These are phyloP conservation scores for Raphanus raphanistrum DNA, from an alignment of 345 rosid species.

Conservation along the genomic window DNA sequence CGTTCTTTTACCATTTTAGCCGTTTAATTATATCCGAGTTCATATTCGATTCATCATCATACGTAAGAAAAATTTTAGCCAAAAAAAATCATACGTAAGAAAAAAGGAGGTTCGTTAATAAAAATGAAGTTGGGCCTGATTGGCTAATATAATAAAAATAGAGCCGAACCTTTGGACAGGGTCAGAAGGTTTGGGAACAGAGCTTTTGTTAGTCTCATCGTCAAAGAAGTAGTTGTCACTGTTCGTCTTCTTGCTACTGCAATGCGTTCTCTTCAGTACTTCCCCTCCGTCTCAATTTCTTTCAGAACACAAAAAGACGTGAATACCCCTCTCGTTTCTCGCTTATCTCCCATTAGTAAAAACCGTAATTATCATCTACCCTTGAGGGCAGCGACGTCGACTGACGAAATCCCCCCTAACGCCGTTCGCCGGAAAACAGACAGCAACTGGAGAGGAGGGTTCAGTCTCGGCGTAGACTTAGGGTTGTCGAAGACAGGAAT, in stretches of 20 bases:
- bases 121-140: background rate
- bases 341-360: background rate
- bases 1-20: background rate
- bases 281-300: background rate
- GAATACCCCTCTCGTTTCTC: constrained; percentile 12
- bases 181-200: background rate
- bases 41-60: background rate
- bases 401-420: constrained; percentile 66
- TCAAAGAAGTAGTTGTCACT: background rate
- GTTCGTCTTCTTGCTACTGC: constrained; percentile 5
- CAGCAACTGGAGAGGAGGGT: constrained; percentile 75
- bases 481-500: constrained; percentile 78
- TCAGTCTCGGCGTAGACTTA: constrained; percentile 86
- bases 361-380: constrained; percentile 1
- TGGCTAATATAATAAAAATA: background rate
- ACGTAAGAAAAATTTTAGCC: too few species aligned
- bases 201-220: constrained; percentile 33
- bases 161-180: background rate
- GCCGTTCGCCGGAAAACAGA: constrained; percentile 64
- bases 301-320: constrained; percentile 19
- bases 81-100: too few species aligned
- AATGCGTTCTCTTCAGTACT: constrained; percentile 39
- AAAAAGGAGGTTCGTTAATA: too few species aligned
- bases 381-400: constrained; percentile 38
- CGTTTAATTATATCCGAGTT: background rate